Evolutionary conservation across 108 stramenopile genomes (phyloP).

Genomic region (Stephanodiscus triporus): DNA sequence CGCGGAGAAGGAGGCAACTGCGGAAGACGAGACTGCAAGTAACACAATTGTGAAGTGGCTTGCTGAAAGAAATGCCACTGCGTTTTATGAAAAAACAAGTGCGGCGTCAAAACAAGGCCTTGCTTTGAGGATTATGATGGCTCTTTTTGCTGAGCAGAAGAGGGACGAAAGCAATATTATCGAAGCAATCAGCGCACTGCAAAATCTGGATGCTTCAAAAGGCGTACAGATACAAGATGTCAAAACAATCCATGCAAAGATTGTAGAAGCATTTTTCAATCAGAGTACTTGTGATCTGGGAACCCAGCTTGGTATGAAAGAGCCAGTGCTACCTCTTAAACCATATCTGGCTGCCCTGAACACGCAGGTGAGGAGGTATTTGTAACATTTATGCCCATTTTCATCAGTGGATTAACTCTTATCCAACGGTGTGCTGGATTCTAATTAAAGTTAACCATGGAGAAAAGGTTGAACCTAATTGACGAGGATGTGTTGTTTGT

Average conservation of each 20-base stretch:
- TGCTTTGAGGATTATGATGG: constrained; percentile 33
- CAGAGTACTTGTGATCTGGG: not conserved
- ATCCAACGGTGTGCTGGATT: not conserved
- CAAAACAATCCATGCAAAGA: constrained; percentile 10
- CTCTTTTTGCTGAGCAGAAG: constrained; percentile 26
- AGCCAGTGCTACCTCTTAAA: constrained; percentile 3
- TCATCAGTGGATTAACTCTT: not conserved
- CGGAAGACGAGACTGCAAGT: too few species aligned
- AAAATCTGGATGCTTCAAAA: constrained; percentile 15
- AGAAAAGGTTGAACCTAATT: constrained; percentile 3
- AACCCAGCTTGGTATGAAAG: not conserved
- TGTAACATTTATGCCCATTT: not conserved
- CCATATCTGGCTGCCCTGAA: not conserved
- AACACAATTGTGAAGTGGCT: constrained; percentile 5
- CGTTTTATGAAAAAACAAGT: constrained; percentile 18
- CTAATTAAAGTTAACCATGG: constrained; percentile 1
- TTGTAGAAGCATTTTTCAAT: constrained; percentile 18
- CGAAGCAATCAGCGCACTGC: constrained; percentile 11
- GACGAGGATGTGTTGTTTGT: constrained; percentile 35
- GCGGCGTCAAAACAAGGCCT: constrained; percentile 28
- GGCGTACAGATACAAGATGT: constrained; percentile 11
- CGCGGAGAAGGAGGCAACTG: not conserved
- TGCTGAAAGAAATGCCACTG: constrained; percentile 2
- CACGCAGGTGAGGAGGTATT: not conserved
- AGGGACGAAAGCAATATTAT: not conserved